Evolutionary conservation across 1,284 basidiomycete species (phyloP), one percentile per base, ranked within the genome.

Genomic region (Leccinum fuscescens): DNA sequence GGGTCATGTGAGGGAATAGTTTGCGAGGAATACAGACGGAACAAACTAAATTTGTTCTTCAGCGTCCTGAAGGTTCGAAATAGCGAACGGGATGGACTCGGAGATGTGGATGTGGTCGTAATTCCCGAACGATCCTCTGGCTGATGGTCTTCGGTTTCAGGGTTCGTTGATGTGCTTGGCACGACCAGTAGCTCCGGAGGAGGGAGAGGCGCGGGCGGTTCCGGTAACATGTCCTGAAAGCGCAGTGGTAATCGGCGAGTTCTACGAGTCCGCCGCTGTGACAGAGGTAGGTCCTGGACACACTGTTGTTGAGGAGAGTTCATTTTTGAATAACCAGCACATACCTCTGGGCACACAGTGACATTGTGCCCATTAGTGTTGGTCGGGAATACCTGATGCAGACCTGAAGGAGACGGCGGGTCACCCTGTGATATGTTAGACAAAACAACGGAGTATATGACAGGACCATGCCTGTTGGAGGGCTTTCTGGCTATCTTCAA

Each of bases 41-140:
- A 55, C 24, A 62, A 24, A 6, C 61, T 22, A 62, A 62, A 62
- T 9, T 33, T 50, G 35, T 62, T 58, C 50, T 9, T 15, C 42
- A 29, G 14, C 15, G 24, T 52, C 3, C 29, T 29, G 29, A 52
- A 52, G 27, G 29, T 33, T 17, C 29, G n/a, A 29, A 4, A 11
- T 52, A 27, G 29, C 14, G 29, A 33, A 17, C n/a, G 50, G 5
- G 24, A 29, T 33, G 29, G 49, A 29, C 27, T 15, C 27, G 15
- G 49, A 48, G 49, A 48, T 48, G 8, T 29, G 22, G 49, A 50
- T 50, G 49, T 29, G 49, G 49, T 50, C 9, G 27, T 29, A 27
- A 1, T 27, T 27, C 27, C 1, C 4, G 27, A 50, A 8, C 49
- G 51, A 39, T 39, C 0, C 0, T 39, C 0, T 39, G 4, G 37